A percentile compares a stretch with the other conserved stretches of the same genome.
phyloP scores from a whole-genome alignment of 2,329 filamentous ascomycete genomes.

The Microsporum audouinii region DNA sequence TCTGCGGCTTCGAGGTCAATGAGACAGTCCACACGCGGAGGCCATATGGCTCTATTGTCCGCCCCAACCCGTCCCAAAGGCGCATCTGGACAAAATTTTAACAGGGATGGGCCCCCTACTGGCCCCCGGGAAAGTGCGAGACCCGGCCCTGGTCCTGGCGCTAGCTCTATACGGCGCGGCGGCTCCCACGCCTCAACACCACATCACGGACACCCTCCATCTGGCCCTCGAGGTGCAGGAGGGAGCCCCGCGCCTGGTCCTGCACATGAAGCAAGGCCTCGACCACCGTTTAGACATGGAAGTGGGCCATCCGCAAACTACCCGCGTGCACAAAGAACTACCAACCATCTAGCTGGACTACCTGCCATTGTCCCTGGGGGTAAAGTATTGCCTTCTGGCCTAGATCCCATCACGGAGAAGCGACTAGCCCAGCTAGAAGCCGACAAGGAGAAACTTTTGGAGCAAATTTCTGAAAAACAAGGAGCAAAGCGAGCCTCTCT shows the following conservation, averaged over 20 bases:
- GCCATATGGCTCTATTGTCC: conserved; percentile 32
- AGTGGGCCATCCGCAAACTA: conserved; percentile 27
- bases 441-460: conserved; percentile 35
- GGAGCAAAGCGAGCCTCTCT: conserved; percentile 31
- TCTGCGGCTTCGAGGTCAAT: conserved; percentile 25
- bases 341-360: conserved; percentile 31
- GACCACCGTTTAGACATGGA: conserved; percentile 26
- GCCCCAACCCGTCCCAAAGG: conserved; percentile 40
- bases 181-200: conserved; percentile 8
- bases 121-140: conserved; percentile 24
- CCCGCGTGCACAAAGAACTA: conserved; percentile 30
- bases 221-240: conserved; percentile 21
- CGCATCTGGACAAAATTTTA: conserved; percentile 21
- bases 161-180: conserved; percentile 7
- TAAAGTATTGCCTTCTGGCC: conserved; percentile 26
- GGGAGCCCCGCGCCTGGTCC: neutral
- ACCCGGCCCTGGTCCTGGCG: conserved; percentile 22
- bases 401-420: conserved; percentile 33
- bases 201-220: conserved; percentile 27
- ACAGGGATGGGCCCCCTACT: conserved; percentile 9
- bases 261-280: conserved; percentile 22
- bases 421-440: conserved; percentile 35
- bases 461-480: conserved; percentile 36
- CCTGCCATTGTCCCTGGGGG: conserved; percentile 34
- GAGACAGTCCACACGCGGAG: conserved; percentile 28